Base-by-base conservation (phyloP, 2,329 filamentous ascomycete genomes). In the Cladosporium sphaerospermum region DNA sequence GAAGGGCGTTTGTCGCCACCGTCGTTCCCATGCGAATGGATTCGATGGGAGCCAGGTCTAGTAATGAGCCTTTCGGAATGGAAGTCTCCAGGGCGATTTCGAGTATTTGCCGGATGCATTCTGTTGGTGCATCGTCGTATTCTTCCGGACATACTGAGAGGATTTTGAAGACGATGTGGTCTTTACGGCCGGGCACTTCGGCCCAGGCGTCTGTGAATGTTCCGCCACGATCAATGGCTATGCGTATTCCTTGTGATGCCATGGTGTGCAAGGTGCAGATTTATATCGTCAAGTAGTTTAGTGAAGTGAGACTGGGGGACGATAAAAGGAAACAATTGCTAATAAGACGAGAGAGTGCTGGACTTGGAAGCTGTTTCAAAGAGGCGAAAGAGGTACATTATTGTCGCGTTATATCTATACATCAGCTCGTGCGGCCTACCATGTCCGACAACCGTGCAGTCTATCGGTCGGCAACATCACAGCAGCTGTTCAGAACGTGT, bases 191-290 rank as follows among this genome's bases (percentile, higher is more conserved):
- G 60, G 76, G 84, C 61, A 77, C 80, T 7, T 85, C 79, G 62
- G 88, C 89, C 57, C 88, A 88, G 33, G 92, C 85, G 71, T 95
- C 89, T 34, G 88, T 93, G 67, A 95, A 95, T 18, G 89, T 95
- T 54, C 89, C 89, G 59, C 89, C 89, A 55, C 89, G 83, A 71
- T 75, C 73, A 56, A 89, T 89, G 56, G 85, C 84, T 60, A 89
- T 43, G n/a, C 39, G 33, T 6, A 36, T 41, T 14, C 34, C 34
- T 40, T 42, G 37, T 34, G 32, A 32, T 23, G 39, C 37, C 47
- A 50, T 50, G 9, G 6, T 47, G 13, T n/a, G 23, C 23, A 28
- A 28, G 23, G 4, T 28, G 23, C 23, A 28, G 7, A 3, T 28
- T 5, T 28, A 28, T 5, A 7, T 5, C 4, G 23, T 28, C 23